Conservation (phyloP, 2,329 filamentous ascomycete genomes). For the Cladophialophora chaetospira region DNA sequence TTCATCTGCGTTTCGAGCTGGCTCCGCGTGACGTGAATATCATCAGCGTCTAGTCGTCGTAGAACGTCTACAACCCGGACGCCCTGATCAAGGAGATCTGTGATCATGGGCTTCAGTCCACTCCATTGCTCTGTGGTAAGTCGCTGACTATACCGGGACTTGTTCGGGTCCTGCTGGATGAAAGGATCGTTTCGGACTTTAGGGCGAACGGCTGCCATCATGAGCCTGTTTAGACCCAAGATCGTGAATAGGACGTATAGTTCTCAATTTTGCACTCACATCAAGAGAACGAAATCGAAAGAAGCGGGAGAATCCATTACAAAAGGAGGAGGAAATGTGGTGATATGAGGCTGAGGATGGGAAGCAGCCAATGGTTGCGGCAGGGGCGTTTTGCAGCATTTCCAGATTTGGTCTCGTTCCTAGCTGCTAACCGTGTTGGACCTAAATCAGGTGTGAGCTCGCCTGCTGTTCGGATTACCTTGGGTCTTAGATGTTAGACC, state of each 20-base stretch:
- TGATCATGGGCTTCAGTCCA: slow-evolving; percentile 6
- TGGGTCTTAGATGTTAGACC: too few species aligned
- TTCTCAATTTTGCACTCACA: neutral
- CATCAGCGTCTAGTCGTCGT: neutral
- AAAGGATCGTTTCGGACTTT: neutral
- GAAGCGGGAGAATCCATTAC: too few species aligned
- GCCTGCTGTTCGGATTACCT: too few species aligned
- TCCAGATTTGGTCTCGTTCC: neutral
- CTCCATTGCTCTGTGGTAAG: slow-evolving; percentile 21
- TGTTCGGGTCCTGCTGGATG: slow-evolving; percentile 14
- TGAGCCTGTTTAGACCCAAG: neutral
- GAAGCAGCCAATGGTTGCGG: neutral
- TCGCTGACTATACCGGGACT: slow-evolving; percentile 19
- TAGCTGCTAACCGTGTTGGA: too few species aligned
- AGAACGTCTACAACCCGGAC: slow-evolving; percentile 10
- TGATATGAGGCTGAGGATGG: neutral
- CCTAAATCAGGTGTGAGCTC: too few species aligned
- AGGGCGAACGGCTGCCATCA: neutral
- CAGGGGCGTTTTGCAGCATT: neutral
- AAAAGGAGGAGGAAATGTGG: neutral
- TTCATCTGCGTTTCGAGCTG: slow-evolving; percentile 10
- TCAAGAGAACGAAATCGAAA: too few species aligned
- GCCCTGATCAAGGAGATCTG: slow-evolving; percentile 5
- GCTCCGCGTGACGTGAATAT: neutral
- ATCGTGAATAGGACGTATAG: neutral